Percentiles rank a stretch among this genome's conserved stretches.
Evolutionary conservation across 1,284 basidiomycete species (phyloP).

Genomic region (Serendipita sp.): DNA sequence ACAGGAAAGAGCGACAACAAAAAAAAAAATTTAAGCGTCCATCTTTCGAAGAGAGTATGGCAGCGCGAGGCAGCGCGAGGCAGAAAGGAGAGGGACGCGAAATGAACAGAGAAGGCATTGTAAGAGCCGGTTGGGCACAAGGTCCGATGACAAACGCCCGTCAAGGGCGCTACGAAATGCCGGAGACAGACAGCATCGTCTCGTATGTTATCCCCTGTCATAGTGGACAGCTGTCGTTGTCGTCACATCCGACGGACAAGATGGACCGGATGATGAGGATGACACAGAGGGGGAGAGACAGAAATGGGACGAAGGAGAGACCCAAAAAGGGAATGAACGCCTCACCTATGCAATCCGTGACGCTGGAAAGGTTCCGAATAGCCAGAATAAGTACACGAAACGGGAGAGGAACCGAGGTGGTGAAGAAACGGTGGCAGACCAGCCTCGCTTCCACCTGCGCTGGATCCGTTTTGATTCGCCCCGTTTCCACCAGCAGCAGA

Average conservation of each 20-base stretch:
- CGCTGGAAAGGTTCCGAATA: neutral
- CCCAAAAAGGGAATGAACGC: neutral
- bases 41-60: neutral
- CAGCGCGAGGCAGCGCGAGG: neutral
- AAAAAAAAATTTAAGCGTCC: neutral
- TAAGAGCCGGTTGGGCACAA: too few relatives aligned
- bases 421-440: too few relatives aligned
- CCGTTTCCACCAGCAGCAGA: neutral
- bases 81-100: neutral
- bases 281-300: too few relatives aligned
- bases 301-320: neutral
- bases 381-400: neutral
- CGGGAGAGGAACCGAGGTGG: neutral
- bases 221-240: too few relatives aligned
- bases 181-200: too few relatives aligned
- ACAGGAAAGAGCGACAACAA: neutral
- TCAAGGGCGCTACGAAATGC: too few relatives aligned
- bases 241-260: too few relatives aligned
- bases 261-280: too few relatives aligned
- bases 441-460: too few relatives aligned
- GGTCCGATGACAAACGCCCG: too few relatives aligned
- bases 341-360: slow-evolving; percentile 2
- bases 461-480: too few relatives aligned
- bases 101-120: neutral
- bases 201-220: too few relatives aligned